Evolutionary conservation across 208 protist species (phyloP).

Genomic region (Angomonas deanei): DNA sequence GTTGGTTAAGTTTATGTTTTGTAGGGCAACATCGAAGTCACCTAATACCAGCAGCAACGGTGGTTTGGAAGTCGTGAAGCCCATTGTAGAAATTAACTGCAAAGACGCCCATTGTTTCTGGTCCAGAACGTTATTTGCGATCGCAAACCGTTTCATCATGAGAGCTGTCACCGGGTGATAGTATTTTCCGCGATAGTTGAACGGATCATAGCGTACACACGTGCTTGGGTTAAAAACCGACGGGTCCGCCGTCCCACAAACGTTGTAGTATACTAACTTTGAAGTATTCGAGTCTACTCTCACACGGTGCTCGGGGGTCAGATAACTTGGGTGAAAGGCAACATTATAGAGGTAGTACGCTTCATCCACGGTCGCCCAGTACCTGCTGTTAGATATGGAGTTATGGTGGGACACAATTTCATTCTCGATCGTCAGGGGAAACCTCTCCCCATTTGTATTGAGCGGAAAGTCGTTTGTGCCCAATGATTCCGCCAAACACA

Average conservation of each 20-base stretch:
- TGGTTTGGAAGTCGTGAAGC: slow-evolving; percentile 1
- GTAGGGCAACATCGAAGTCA: background rate
- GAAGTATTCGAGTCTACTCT: too few species aligned
- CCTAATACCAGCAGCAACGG: background rate
- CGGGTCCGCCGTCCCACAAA: slow-evolving; percentile 25
- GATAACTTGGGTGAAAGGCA: too few species aligned
- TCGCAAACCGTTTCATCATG: slow-evolving; percentile 48
- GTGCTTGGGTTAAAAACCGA: slow-evolving; percentile 20
- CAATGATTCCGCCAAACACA: too few species aligned
- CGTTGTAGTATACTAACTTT: slow-evolving; percentile 44
- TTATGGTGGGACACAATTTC: slow-evolving; percentile 3
- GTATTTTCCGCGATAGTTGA: slow-evolving; percentile 36
- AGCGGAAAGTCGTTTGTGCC: slow-evolving; percentile 10
- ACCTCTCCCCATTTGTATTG: slow-evolving; percentile 67
- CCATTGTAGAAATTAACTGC: slow-evolving; percentile 5
- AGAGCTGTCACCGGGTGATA: slow-evolving; percentile 40
- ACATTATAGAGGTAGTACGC: slow-evolving; percentile 38
- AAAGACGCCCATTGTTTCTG: slow-evolving; percentile 46
- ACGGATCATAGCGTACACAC: slow-evolving; percentile 58
- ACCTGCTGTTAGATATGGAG: slow-evolving; percentile 12
- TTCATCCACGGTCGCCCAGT: slow-evolving; percentile 65
- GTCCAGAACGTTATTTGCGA: slow-evolving; percentile 44
- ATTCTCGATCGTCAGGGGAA: slow-evolving; percentile 24
- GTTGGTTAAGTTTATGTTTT: too few species aligned
- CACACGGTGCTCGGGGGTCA: too few species aligned